These are phyloP conservation scores for Trypethelium eluteriae DNA, from an alignment of 495 filamentous ascomycete species.

Conservation along the genomic window DNA sequence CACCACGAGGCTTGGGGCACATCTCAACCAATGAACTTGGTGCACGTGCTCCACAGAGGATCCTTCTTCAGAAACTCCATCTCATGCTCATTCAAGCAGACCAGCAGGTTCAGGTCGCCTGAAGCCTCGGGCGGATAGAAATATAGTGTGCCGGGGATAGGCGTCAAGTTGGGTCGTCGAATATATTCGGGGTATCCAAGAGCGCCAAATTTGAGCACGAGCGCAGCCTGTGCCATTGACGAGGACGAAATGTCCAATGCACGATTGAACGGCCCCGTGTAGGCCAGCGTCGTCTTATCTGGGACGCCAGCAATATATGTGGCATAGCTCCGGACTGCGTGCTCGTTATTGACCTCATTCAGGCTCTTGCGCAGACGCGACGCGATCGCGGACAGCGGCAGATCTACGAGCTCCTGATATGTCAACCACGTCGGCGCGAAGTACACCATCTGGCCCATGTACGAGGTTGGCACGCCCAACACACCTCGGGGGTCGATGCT, in stretches of 20 bases:
- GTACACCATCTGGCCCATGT: slow-evolving; percentile 39
- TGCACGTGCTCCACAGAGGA: background rate
- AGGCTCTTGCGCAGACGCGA: slow-evolving; percentile 30
- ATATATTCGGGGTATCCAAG: slow-evolving; percentile 28
- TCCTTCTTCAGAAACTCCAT: background rate
- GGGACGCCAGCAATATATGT: slow-evolving; percentile 34
- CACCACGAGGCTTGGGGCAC: background rate
- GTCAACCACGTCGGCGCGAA: slow-evolving; percentile 28
- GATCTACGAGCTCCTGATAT: slow-evolving; percentile 17
- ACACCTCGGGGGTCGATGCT: slow-evolving; percentile 35
- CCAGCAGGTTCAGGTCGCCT: background rate
- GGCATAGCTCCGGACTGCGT: slow-evolving; percentile 37
- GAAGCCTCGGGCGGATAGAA: background rate
- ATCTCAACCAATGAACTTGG: background rate
- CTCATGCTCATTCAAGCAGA: background rate
- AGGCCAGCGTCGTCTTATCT: slow-evolving; percentile 37
- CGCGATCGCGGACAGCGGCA: slow-evolving; percentile 29
- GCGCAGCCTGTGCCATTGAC: slow-evolving; percentile 25
- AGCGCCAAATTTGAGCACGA: slow-evolving; percentile 28
- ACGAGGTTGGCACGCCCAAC: slow-evolving; percentile 33
- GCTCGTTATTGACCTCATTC: slow-evolving; percentile 27
- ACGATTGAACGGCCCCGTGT: slow-evolving; percentile 24
- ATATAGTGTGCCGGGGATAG: slow-evolving; percentile 14
- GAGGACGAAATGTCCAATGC: slow-evolving; percentile 36
- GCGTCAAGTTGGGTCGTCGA: slow-evolving; percentile 29